Evolutionary conservation across 2,329 filamentous ascomycete species (phyloP), one percentile per base, ranked within the genome.

Genomic region (Neocatenulostroma microsporum): DNA sequence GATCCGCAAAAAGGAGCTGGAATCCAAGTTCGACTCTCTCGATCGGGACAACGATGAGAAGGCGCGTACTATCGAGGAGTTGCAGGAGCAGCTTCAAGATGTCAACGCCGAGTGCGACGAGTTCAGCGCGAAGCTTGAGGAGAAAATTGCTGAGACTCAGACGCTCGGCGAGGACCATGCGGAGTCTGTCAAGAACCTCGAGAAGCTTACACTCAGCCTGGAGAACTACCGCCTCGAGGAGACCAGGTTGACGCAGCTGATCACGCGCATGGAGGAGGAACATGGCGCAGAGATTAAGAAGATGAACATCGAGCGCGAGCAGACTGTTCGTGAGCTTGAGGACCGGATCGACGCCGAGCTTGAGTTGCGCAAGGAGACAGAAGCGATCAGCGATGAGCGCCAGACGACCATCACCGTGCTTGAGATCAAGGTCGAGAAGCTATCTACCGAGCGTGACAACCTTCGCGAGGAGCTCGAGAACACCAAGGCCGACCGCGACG

Each of bases 181-280:
- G 3, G 54, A 63, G 14, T 57, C 61, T 24, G 54, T 61, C n/a
- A 54, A 44, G 7, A 53, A 49, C 17, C 40, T 64, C 10, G 53
- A 59, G 14, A 60, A 56, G 17, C 52, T 68, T n/a, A 55, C 54
- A 7, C 43, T 50, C 12, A 58, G 60, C 8, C 46, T 69, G 21
- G 53, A 64, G 11, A 50, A 51, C 10, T 68, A 66, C 42, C 58
- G 56, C 20, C 41, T 45, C 8, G 63, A 68, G 21, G 57, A 67
- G 33, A 47, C 55, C 15, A 50, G 53, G 11, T 49, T 66, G 23
- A 57, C 59, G 4, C 40, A 46, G 13, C 56, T 65, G 6, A 59
- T 67, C 25, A 55, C 49, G 2, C 48, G 47, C 3, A 61, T 67
- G 42, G 64, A 69, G 44, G 42, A 56, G 10, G 57, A 64, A 20